Evolutionary conservation across 225 moss, liverwort and hornwort species (phyloP), one percentile per base, ranked within the genome.

Genomic region (Thuidium tamariscinum): DNA sequence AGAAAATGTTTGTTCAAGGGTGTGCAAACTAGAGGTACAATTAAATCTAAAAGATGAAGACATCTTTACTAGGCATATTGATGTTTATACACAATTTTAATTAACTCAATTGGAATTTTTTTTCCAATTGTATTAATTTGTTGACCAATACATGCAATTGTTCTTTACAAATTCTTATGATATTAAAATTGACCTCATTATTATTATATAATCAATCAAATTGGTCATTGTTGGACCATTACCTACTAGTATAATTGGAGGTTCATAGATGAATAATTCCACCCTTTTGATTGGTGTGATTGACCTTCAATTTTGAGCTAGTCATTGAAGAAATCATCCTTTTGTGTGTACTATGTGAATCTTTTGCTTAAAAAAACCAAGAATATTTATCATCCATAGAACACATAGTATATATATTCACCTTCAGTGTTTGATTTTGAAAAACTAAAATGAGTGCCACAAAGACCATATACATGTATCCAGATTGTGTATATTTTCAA

Each of bases 291-390:
- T 41, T 69, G 25, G 8, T 4, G 0, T 25, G 2, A 69, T 25
- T 37, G 22, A 37, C 21, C 20, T 20, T 66, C 3, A 6, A 20
- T n/a, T 1, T 1, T 1, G 0, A 1, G 2, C 1, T 66, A 0
- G 11, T 66, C 0, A 11, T 1, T 0, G 1, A 20, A 1, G 0
- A 66, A 36, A 21, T 66, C 3, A 66, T 66, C n/a, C n/a, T 15
- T 2, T 36, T 20, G 11, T 21, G 3, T 0, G 10, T 21, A 36
- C 0, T 0, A 1, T 64, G 11, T n/a, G 3, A n/a, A n/a, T n/a
- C n/a, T n/a, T 65, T 18, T 65, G 19, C 8, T n/a, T 18, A 3
- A 11, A n/a, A 19, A n/a, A 19, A 19, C 0, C 6, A 20, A 65
- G 10, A 65, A 1, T 3, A 20, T 10, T 65, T 20, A 6, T 11